Base-by-base conservation (phyloP, 192 early-diverging fungal species). In the Coemansia sp. region DNA sequence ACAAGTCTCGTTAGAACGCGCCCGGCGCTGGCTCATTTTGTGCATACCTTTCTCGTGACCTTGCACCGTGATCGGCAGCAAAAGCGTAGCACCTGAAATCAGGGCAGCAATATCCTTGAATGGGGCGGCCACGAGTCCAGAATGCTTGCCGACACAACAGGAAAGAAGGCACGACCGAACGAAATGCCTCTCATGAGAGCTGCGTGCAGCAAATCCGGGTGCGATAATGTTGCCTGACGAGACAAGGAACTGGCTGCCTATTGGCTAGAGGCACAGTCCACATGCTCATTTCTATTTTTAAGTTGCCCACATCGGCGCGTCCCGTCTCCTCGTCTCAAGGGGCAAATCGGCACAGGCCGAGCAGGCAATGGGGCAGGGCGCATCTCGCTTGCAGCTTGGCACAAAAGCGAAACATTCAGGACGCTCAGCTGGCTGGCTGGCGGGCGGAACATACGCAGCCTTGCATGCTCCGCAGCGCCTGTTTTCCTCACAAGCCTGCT, bases 211-310 rank as follows among this genome's bases (percentile, higher is more conserved):
- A 55, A 55, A 55, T 27, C 22, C 11, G 29, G 25, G 22, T 29
- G 53, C 27, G 25, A 35, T 27, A 55, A 55, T 27, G 53, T 45
- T n/a, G 15, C 53, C 12, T 12, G 24, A 12, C 53, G 29, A 55
- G 53, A 55, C 53, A 55, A 55, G 53, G 53, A 55, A 17, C 53
- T 11, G 53, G 53, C 25, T 5, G 53, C n/a, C 29, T 11, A 55
- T 55, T 55, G 53, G 53, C 53, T 55, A 15, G 25, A 49, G 24
- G 53, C 24, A 32, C 25, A n/a, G 11, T 17, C 15, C 48, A 61
- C 60, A 61, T 61, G 60, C 24, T 3, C 47, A 12, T 55, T 55
- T 49, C 60, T 61, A 61, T 61, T 61, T 61, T 61, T 61, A 61
- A 50, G n/a, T 29, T 61, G 43, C 37, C 37, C 25, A 21, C 49